Evolutionary conservation across 2,329 filamentous ascomycete species (phyloP).

Genomic region (Acephala macrosclerotiorum): DNA sequence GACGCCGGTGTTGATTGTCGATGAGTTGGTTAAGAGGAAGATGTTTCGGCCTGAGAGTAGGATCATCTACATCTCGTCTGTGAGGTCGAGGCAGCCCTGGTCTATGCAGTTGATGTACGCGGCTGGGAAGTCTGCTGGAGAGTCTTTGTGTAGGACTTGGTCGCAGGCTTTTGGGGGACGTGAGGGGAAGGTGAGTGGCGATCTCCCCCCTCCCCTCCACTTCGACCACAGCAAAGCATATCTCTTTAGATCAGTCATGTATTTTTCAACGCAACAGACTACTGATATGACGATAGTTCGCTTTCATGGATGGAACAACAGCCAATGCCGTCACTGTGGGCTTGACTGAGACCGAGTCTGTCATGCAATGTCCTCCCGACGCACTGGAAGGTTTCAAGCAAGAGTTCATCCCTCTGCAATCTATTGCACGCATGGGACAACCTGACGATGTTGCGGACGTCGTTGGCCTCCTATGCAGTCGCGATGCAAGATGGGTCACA

Average conservation of each 20-base stretch:
- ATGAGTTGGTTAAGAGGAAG: slow-evolving; percentile 44
- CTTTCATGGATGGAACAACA: slow-evolving; percentile 47
- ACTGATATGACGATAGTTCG: too few species aligned
- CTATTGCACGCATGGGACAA: slow-evolving; percentile 44
- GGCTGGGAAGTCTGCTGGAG: slow-evolving; percentile 46
- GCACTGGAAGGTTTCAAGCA: slow-evolving; percentile 43
- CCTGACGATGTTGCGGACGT: slow-evolving; percentile 48
- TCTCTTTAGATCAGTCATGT: too few species aligned
- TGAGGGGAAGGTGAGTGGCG: slow-evolving; percentile 38
- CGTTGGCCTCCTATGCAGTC: slow-evolving; percentile 45
- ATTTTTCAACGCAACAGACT: too few species aligned
- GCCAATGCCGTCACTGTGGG: slow-evolving; percentile 46
- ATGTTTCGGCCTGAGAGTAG: slow-evolving; percentile 45
- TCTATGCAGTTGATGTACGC: slow-evolving; percentile 46
- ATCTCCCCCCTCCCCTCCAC: too few species aligned
- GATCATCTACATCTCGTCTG: slow-evolving; percentile 47
- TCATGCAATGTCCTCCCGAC: slow-evolving; percentile 45
- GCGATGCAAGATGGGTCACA: slow-evolving; percentile 47
- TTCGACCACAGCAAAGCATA: too few species aligned
- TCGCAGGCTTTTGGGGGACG: slow-evolving; percentile 47
- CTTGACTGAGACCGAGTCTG: slow-evolving; percentile 46
- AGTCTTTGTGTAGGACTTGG: slow-evolving; percentile 48
- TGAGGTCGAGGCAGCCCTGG: slow-evolving; percentile 46
- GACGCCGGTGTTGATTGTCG: slow-evolving; percentile 46
- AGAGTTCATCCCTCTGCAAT: slow-evolving; percentile 46